Percentiles rank a stretch among this genome's conserved stretches.
phyloP scores from a whole-genome alignment of 164 flowering plant species.

The Tinospora cordifolia region DNA sequence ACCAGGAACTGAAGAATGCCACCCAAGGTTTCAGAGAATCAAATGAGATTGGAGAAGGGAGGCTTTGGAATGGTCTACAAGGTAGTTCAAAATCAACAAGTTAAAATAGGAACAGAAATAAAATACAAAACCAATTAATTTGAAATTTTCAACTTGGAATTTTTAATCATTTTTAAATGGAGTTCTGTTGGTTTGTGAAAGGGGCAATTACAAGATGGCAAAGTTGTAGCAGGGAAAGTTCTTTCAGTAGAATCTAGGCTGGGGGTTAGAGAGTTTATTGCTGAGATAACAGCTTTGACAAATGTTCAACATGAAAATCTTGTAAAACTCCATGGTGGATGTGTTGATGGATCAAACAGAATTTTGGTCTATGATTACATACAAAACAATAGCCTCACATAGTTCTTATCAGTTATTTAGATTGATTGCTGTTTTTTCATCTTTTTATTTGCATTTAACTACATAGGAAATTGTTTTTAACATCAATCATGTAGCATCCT shows the following conservation, averaged over 20 bases:
- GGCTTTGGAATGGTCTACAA: slow-evolving; percentile 41
- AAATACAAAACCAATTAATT: no score
- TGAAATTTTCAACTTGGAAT: no score
- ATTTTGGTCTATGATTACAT: slow-evolving; percentile 36
- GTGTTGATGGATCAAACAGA: slow-evolving; percentile 20
- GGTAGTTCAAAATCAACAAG: no score
- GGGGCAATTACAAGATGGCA: slow-evolving; percentile 38
- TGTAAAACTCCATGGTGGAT: slow-evolving; percentile 32
- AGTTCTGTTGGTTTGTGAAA: slow-evolving; percentile 10
- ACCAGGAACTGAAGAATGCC: slow-evolving; percentile 27
- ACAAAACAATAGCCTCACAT: slow-evolving; percentile 33
- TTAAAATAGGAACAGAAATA: no score
- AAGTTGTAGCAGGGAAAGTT: slow-evolving; percentile 28
- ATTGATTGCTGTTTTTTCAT: neutral
- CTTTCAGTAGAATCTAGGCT: slow-evolving; percentile 35
- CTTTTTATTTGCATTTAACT: neutral
- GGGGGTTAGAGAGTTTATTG: slow-evolving; percentile 34
- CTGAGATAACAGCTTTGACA: slow-evolving; percentile 30
- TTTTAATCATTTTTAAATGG: neutral
- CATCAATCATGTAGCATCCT: neutral
- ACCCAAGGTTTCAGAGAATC: slow-evolving; percentile 26
- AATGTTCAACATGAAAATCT: slow-evolving; percentile 32
- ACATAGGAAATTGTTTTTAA: neutral
- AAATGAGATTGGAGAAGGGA: slow-evolving; percentile 34
- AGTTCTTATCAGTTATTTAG: slow-evolving; percentile 23